These are phyloP conservation scores for Penicillium sp. DNA, from an alignment of 2,329 filamentous ascomycete species.

Conservation along the genomic window DNA sequence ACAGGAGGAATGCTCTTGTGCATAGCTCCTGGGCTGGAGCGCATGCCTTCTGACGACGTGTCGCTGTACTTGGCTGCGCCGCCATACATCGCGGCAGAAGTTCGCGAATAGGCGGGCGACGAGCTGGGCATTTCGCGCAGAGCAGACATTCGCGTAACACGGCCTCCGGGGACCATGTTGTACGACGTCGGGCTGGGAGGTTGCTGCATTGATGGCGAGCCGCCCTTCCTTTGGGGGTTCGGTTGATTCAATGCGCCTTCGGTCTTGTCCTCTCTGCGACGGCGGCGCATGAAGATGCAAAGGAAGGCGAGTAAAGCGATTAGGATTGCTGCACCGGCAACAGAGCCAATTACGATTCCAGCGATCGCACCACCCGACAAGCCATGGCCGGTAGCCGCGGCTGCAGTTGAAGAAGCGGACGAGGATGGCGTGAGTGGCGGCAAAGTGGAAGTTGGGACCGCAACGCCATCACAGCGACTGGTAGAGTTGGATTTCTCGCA, in stretches of 20 bases:
- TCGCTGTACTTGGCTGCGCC: conserved; percentile 54
- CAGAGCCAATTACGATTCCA: conserved; percentile 80
- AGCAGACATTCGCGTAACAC: conserved; percentile 94
- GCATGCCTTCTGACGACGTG: conserved; percentile 66
- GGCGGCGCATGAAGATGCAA: conserved; percentile 61
- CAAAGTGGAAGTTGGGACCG: conserved; percentile 66
- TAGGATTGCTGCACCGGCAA: conserved; percentile 71
- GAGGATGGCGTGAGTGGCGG: conserved; percentile 54
- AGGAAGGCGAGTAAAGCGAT: conserved; percentile 60
- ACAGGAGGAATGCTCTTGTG: conserved; percentile 49
- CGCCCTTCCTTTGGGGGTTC: conserved; percentile 59
- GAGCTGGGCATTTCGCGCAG: conserved; percentile 73
- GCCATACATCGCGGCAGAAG: conserved; percentile 50
- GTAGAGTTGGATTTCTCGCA: conserved; percentile 82
- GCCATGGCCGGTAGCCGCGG: conserved; percentile 46
- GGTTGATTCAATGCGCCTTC: conserved; percentile 88
- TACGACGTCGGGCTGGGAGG: conserved; percentile 54
- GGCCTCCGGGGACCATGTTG: conserved; percentile 78
- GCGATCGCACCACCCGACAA: conserved; percentile 87
- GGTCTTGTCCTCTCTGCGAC: conserved; percentile 58
- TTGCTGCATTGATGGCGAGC: conserved; percentile 47
- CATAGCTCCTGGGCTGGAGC: conserved; percentile 71
- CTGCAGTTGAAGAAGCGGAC: conserved; percentile 64
- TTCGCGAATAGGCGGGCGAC: conserved; percentile 58
- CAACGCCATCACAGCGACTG: conserved; percentile 71